Evolutionary conservation across 78 protist genomes (phyloP), one percentile per base, ranked within the genome.

Genomic region (Dictyostelium firmibasis): DNA sequence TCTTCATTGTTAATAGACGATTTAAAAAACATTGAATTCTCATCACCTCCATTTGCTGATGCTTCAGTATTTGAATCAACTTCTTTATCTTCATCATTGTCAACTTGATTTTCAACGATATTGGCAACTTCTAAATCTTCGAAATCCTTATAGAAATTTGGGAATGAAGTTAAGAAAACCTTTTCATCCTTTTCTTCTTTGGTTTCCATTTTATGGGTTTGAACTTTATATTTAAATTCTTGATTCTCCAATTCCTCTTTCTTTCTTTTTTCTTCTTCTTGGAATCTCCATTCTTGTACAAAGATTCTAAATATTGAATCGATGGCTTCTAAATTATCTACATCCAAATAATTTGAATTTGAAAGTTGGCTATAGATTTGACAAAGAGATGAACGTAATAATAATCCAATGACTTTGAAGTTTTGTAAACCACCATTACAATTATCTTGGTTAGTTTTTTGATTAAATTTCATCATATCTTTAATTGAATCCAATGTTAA

Each of bases 141-240:
- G 74, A 85, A 96, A 9, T 79, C 92, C 25, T 96, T 84, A 29
- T 92, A 82, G 74, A 96, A 96, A 36, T 38, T 88, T 23, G 97
- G 97, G 96, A 96, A 96, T 35, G 92, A 70, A 29, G 89, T 38
- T 1, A 85, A 9, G 84, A 91, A 78, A 14, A 86, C 81, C 9
- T 78, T 83, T 72, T 96, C 93, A 50, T 96, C 94, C n/a, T 76
- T 72, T 60, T 82, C 97, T 35, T 87, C 96, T 23, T 84, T 72
- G 1, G 87, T 83, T 29, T 96, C 97, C 85, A 96, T 78, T 47
- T 84, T 77, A 44, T 84, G 95, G 3, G 67, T 27, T 69, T 92
- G 88, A 62, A 93, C 89, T 33, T 81, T 69, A 35, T 44, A 74
- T 50, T 82, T 96, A 75, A 96, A 91, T 0, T 77, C 62, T 74